Conservation (phyloP, 176 grass and related monocot species). For the Guadua angustifolia region DNA sequence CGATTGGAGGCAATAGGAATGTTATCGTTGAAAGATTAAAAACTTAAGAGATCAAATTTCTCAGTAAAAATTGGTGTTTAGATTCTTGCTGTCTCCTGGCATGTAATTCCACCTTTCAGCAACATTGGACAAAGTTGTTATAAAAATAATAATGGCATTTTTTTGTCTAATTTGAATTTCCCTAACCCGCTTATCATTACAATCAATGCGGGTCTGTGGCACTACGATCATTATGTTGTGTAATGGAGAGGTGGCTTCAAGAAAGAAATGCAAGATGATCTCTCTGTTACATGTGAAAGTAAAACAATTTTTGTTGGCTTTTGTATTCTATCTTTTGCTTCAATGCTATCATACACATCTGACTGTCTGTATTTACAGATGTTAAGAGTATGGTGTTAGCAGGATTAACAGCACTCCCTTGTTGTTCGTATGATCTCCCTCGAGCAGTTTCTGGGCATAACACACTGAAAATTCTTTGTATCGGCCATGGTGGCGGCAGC, state of each 20-base stretch:
- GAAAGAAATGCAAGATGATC: constrained; percentile 58
- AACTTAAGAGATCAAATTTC: background rate
- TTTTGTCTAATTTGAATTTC: background rate
- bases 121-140: background rate
- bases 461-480: constrained; percentile 75
- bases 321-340: constrained; percentile 10
- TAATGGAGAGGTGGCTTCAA: constrained; percentile 70
- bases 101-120: background rate
- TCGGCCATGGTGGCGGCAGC: constrained; percentile 88
- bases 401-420: constrained; percentile 65
- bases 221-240: background rate
- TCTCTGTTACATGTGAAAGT: background rate
- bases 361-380: constrained; percentile 54
- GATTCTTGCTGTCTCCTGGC: background rate
- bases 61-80: background rate
- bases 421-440: constrained; percentile 68
- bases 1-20: too few species aligned
- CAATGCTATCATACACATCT: too few species aligned
- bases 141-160: background rate
- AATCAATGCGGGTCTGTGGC: background rate
- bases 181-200: background rate
- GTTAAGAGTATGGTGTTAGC: constrained; percentile 81
- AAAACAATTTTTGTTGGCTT: background rate
- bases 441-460: constrained; percentile 62
- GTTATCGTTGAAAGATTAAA: background rate